These are phyloP conservation scores for Kondoa malvinella DNA, from an alignment of 768 basidiomycete genomes.

Conservation along the genomic window DNA sequence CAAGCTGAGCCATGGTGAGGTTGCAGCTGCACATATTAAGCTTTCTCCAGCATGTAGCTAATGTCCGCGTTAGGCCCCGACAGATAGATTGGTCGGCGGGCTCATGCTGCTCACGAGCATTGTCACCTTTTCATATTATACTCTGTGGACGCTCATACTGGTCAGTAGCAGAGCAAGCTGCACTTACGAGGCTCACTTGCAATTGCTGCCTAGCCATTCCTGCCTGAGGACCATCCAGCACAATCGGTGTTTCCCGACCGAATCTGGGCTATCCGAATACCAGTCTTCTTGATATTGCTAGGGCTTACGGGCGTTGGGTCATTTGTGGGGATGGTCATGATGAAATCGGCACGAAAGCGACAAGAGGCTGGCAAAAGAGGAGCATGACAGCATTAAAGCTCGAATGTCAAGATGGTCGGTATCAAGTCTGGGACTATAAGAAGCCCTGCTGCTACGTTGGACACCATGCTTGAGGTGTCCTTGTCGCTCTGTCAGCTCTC, in stretches of 20 bases:
- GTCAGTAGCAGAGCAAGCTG: not conserved
- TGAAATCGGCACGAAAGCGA: constrained; percentile 55
- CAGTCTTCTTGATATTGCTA: constrained; percentile 60
- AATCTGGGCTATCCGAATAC: constrained; percentile 82
- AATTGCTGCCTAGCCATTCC: constrained; percentile 51
- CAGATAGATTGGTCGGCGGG: not conserved
- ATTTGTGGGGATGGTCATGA: constrained; percentile 60
- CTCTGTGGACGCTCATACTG: not conserved
- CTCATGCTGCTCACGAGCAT: not conserved
- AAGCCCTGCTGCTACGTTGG: too few relatives aligned
- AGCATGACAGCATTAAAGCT: too few relatives aligned
- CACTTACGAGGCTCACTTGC: constrained; percentile 2
- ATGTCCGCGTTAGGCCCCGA: not conserved
- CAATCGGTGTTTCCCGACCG: constrained; percentile 66
- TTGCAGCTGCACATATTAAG: not conserved
- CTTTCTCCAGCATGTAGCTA: not conserved
- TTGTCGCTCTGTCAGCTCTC: too few relatives aligned
- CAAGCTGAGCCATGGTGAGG: not conserved
- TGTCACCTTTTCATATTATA: constrained; percentile 2
- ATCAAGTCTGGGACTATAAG: too few relatives aligned
- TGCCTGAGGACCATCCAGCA: constrained; percentile 54
- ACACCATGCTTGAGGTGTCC: too few relatives aligned
- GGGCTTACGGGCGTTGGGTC: constrained; percentile 63
- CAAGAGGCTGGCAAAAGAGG: constrained; percentile 44
- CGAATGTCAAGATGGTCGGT: too few relatives aligned